Conservation (phyloP, 352 stramenopile genomes). For the Globisporangium rhizosaccharum region DNA sequence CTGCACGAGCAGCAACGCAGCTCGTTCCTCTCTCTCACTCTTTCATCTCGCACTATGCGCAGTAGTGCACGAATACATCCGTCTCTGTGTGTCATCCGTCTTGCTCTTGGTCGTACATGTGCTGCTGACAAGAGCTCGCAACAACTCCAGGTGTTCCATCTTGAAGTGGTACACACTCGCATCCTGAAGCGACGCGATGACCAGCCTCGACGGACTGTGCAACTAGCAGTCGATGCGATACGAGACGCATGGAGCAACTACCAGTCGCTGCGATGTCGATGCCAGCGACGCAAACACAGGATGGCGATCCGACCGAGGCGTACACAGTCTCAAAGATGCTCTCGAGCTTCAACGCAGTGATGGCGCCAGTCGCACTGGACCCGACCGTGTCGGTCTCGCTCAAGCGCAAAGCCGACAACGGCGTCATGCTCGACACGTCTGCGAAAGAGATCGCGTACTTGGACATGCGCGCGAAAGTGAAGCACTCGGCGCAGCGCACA, state of each 20-base stretch:
- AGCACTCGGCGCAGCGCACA: conserved; percentile 58
- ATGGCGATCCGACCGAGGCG: conserved; percentile 17
- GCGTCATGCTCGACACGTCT: conserved; percentile 74
- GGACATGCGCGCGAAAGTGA: conserved; percentile 70
- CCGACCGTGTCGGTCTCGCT: conserved; percentile 45
- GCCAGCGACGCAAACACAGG: background rate
- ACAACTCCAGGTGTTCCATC: background rate
- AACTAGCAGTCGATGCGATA: too few species aligned
- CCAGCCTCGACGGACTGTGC: too few species aligned
- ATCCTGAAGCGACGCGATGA: too few species aligned
- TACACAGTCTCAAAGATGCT: conserved; percentile 88
- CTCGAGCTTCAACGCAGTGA: conserved; percentile 70
- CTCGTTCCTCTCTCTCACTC: background rate
- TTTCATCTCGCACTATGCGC: too few species aligned
- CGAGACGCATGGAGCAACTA: background rate
- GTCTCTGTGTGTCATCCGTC: background rate
- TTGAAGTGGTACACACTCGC: too few species aligned
- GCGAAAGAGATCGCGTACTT: conserved; percentile 69
- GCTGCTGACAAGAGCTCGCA: background rate
- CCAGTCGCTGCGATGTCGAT: conserved; percentile 16
- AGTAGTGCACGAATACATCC: background rate
- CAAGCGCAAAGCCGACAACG: conserved; percentile 73
- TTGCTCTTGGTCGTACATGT: background rate
- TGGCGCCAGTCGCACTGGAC: conserved; percentile 53
- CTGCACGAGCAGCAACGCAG: background rate